Conservation (phyloP, 306 rosid genomes). For the Arachis stenosperma region DNA sequence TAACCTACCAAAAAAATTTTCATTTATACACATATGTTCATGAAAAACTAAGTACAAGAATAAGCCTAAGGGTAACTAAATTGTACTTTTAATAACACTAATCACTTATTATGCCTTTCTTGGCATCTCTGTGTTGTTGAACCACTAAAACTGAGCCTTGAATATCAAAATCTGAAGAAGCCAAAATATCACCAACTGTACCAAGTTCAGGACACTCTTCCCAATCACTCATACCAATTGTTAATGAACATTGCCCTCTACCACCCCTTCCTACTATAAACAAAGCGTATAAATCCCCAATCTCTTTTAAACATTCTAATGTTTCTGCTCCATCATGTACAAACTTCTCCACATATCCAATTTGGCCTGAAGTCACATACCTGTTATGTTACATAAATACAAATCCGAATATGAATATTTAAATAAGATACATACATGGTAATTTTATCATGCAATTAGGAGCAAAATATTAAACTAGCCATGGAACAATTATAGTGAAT, state of each 20-base stretch:
- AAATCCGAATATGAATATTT: no score
- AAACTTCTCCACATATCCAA: constrained; percentile 79
- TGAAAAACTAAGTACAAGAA: constrained; percentile 25
- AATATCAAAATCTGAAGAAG: constrained; percentile 79
- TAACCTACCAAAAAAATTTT: not conserved
- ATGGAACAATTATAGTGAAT: no score
- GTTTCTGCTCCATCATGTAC: constrained; percentile 72
- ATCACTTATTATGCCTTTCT: constrained; percentile 51
- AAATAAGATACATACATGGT: no score
- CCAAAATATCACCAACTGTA: constrained; percentile 91
- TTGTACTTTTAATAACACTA: constrained; percentile 18
- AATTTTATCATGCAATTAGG: no score
- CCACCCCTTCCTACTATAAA: constrained; percentile 90
- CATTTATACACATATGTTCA: constrained; percentile 37
- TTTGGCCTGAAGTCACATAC: constrained; percentile 76
- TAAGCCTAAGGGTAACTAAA: constrained; percentile 19
- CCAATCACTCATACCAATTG: constrained; percentile 92
- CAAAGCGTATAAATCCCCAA: constrained; percentile 79
- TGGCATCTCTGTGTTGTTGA: constrained; percentile 80
- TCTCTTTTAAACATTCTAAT: constrained; percentile 57
- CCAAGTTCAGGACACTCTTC: constrained; percentile 98
- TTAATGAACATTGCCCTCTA: constrained; percentile 73
- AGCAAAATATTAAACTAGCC: no score
- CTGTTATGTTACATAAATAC: constrained; percentile 35
- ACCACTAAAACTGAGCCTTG: constrained; percentile 78